Conservation (phyloP, 345 rosid species). For the Dovyalis caffra region DNA sequence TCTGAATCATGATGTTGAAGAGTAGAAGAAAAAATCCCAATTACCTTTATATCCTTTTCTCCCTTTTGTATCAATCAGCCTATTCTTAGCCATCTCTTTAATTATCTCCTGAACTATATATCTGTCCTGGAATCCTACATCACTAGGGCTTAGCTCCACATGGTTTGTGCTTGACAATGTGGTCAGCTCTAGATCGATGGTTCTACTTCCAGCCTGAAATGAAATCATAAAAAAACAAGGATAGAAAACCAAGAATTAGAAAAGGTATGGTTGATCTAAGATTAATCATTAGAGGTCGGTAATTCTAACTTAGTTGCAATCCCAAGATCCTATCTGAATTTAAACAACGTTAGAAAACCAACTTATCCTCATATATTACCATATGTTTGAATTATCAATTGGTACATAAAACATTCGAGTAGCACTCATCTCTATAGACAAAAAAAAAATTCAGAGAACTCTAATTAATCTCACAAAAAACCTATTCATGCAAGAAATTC, state of each 20-base stretch:
- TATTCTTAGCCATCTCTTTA: constrained; percentile 95
- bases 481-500: neutral
- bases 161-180: constrained; percentile 83
- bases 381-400: neutral
- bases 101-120: constrained; percentile 93
- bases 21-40: neutral
- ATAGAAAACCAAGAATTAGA: neutral
- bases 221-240: neutral
- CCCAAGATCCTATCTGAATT: neutral
- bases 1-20: no score
- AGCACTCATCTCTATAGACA: neutral
- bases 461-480: neutral
- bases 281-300: no score
- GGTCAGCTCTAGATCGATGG: constrained; percentile 82
- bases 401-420: neutral
- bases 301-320: neutral
- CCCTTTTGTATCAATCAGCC: constrained; percentile 89
- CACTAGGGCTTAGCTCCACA: constrained; percentile 92
- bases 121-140: constrained; percentile 96
- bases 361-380: neutral
- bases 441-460: neutral
- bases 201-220: constrained; percentile 86
- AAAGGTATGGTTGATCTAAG: neutral
- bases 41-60: constrained; percentile 83
- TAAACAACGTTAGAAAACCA: neutral